A percentile compares a stretch with the other conserved stretches of the same genome.
phyloP scores from a whole-genome alignment of 345 rosid species.

The Pugionium dolabratum region DNA sequence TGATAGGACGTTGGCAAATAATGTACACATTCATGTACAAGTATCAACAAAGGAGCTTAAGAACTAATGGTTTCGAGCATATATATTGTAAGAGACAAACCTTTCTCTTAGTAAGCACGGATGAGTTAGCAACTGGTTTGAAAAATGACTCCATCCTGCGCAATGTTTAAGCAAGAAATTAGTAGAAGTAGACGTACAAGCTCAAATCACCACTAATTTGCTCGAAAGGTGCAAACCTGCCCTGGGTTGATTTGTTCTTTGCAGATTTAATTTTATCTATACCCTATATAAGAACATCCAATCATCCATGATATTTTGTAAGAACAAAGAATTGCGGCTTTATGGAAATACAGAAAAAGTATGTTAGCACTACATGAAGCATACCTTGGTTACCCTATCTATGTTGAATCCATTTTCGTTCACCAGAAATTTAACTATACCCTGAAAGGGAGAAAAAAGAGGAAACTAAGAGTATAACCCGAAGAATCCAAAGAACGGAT shows the following conservation, averaged over 20 bases:
- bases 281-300: slow-evolving; percentile 46
- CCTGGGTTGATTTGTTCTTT: slow-evolving; percentile 90
- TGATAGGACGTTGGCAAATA: no score
- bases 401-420: slow-evolving; percentile 87
- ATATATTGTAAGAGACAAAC: slow-evolving; percentile 41
- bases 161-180: slow-evolving; percentile 14
- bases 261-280: slow-evolving; percentile 86
- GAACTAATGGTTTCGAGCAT: slow-evolving; percentile 5
- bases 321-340: slow-evolving; percentile 3
- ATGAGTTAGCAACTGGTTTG: slow-evolving; percentile 62
- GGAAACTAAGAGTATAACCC: not conserved
- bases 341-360: slow-evolving; percentile 13
- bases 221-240: slow-evolving; percentile 54
- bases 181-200: slow-evolving; percentile 14
- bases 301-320: not conserved
- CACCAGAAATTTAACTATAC: slow-evolving; percentile 66
- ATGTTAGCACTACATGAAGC: slow-evolving; percentile 10
- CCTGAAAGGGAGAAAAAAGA: slow-evolving; percentile 39
- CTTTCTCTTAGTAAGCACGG: slow-evolving; percentile 65
- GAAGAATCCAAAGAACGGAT: not conserved
- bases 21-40: no score
- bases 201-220: slow-evolving; percentile 4
- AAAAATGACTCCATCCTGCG: slow-evolving; percentile 74
- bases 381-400: slow-evolving; percentile 85
- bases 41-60: slow-evolving; percentile 12